Percentiles rank a stretch among this genome's conserved stretches.
phyloP scores from a whole-genome alignment of 495 filamentous ascomycete genomes.

The Xylaria intraflava region DNA sequence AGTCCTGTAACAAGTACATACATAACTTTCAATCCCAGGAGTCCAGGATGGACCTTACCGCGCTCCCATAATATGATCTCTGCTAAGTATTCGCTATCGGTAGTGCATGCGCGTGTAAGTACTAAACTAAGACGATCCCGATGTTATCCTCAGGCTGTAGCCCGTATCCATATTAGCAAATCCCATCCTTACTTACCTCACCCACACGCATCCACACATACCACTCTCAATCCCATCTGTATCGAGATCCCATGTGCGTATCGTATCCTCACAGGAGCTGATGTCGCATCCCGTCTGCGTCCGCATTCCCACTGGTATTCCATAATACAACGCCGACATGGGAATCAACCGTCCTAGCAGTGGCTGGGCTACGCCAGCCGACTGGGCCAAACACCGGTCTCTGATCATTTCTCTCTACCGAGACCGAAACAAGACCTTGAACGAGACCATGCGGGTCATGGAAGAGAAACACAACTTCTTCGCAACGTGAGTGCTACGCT shows the following conservation, averaged over 20 bases:
- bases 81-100: too few relatives aligned
- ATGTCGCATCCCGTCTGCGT: not conserved
- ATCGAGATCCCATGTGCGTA: not conserved
- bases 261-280: not conserved
- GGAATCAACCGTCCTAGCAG: slow-evolving; percentile 10
- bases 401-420: slow-evolving; percentile 29
- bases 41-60: too few relatives aligned
- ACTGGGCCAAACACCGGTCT: slow-evolving; percentile 19
- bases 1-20: too few relatives aligned
- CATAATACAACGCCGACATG: slow-evolving; percentile 9
- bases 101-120: too few relatives aligned
- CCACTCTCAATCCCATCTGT: not conserved
- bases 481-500: slow-evolving; percentile 31
- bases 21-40: too few relatives aligned
- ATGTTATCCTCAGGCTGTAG: too few relatives aligned
- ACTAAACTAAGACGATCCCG: too few relatives aligned
- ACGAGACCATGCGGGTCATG: slow-evolving; percentile 38
- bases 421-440: slow-evolving; percentile 34
- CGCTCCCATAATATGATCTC: too few relatives aligned
- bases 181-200: too few relatives aligned
- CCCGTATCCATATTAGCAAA: too few relatives aligned
- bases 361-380: slow-evolving; percentile 22
- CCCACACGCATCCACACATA: too few relatives aligned
- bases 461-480: slow-evolving; percentile 30
- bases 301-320: not conserved